Percentiles rank a stretch among this genome's conserved stretches.
Conservation (phyloP, 495 filamentous ascomycete species). For the Neurospora sp. region DNA sequence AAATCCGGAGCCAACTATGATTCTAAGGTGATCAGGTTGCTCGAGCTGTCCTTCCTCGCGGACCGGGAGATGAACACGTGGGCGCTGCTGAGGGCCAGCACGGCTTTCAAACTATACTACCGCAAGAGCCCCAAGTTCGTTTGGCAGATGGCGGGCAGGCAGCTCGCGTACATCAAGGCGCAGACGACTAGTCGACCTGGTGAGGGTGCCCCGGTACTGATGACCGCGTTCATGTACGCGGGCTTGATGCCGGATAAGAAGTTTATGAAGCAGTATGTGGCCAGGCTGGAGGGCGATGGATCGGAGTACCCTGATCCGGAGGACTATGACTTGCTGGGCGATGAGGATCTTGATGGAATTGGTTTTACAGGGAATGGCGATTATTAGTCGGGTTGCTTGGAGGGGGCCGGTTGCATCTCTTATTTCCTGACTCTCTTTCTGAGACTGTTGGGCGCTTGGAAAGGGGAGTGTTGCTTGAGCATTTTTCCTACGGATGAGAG, state of each 20-base stretch:
- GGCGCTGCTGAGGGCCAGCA: constrained; percentile 53
- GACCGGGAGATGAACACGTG: constrained; percentile 31
- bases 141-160: constrained; percentile 55
- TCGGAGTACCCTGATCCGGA: constrained; percentile 11
- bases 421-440: no score
- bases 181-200: constrained; percentile 5
- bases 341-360: neutral
- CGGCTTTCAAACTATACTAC: constrained; percentile 39
- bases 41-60: constrained; percentile 32
- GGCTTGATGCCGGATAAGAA: constrained; percentile 28
- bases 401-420: neutral
- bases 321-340: constrained; percentile 3
- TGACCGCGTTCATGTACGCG: constrained; percentile 37
- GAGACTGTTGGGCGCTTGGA: neutral
- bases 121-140: constrained; percentile 30
- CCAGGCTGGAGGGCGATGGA: constrained; percentile 13
- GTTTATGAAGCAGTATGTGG: constrained; percentile 23
- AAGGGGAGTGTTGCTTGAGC: no score
- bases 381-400: neutral
- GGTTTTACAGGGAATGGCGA: neutral
- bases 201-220: constrained; percentile 8
- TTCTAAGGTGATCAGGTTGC: constrained; percentile 18
- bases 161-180: constrained; percentile 56
- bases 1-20: constrained; percentile 13
- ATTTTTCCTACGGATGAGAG: no score